A percentile compares a stretch with the other conserved stretches of the same genome.
These are phyloP conservation scores for Westerdykella sp. DNA, from an alignment of 2,329 filamentous ascomycete species.

Conservation along the genomic window DNA sequence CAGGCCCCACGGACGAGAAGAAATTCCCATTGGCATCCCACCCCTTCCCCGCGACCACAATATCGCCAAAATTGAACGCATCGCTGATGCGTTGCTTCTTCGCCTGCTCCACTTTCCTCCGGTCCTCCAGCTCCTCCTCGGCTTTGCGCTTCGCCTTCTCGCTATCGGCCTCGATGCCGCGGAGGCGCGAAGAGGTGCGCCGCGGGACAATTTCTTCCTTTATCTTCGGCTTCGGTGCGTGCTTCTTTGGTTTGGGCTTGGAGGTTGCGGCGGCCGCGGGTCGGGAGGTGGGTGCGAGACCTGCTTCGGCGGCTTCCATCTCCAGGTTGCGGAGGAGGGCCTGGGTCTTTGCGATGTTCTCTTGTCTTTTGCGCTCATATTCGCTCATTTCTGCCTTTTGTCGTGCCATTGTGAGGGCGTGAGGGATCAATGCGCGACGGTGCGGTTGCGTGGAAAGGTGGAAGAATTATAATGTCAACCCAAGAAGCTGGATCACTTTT, in stretches of 20 bases:
- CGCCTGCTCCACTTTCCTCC: conserved; percentile 51
- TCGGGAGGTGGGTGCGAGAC: conserved; percentile 56
- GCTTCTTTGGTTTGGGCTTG: conserved; percentile 37
- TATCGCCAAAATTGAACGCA: conserved; percentile 66
- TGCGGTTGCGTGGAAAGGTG: no score
- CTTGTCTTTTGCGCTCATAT: conserved; percentile 77
- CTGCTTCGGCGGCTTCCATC: conserved; percentile 59
- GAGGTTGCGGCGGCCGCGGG: conserved; percentile 43
- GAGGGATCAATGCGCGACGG: neutral
- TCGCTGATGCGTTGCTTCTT: conserved; percentile 61
- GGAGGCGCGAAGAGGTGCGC: conserved; percentile 56
- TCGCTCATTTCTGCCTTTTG: conserved; percentile 60
- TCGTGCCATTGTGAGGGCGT: conserved; percentile 23
- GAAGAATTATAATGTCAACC: no score
- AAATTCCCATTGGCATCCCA: conserved; percentile 65
- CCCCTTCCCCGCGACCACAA: conserved; percentile 72
- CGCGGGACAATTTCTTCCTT: conserved; percentile 50
- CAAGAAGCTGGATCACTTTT: no score
- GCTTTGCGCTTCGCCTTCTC: conserved; percentile 64
- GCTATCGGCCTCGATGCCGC: conserved; percentile 59
- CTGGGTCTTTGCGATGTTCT: conserved; percentile 83
- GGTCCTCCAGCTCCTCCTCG: conserved; percentile 55
- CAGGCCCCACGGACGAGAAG: conserved; percentile 61
- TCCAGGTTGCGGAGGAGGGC: conserved; percentile 74
- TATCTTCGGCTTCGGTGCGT: conserved; percentile 50